A percentile compares a stretch with the other conserved stretches of the same genome.
Conservation (phyloP, 352 stramenopile species). For the Hyaloperonospora brassicae region DNA sequence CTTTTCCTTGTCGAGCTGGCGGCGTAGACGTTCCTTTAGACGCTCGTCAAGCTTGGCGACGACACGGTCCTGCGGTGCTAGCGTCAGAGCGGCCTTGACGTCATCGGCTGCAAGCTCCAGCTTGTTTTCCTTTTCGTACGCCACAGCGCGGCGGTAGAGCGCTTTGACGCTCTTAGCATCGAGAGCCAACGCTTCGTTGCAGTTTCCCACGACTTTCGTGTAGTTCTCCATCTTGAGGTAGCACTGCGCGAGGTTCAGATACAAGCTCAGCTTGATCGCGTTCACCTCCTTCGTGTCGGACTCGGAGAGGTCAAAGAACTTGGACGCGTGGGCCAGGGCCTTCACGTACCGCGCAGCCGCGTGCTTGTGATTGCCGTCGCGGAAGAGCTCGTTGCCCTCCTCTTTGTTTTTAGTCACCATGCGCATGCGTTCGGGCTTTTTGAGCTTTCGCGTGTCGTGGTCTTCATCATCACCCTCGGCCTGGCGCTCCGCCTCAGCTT, state of each 20-base stretch:
- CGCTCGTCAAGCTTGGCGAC: slow-evolving; percentile 68
- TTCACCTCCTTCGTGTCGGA: slow-evolving; percentile 83
- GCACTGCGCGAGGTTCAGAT: slow-evolving; percentile 90
- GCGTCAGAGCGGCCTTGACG: slow-evolving; percentile 42
- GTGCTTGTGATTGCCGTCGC: slow-evolving; percentile 84
- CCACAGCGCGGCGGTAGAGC: slow-evolving; percentile 78
- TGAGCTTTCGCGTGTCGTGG: slow-evolving; percentile 89
- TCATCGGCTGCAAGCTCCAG: slow-evolving; percentile 59
- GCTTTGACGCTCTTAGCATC: slow-evolving; percentile 80
- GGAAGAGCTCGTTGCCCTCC: slow-evolving; percentile 91
- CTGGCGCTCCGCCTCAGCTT: slow-evolving; percentile 63
- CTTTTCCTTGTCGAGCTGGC: slow-evolving; percentile 84
- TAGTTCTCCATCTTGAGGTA: slow-evolving; percentile 91
- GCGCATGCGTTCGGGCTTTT: slow-evolving; percentile 90
- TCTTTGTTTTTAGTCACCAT: slow-evolving; percentile 93
- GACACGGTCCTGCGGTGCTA: slow-evolving; percentile 70
- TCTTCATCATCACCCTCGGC: slow-evolving; percentile 77
- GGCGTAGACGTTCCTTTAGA: slow-evolving; percentile 56
- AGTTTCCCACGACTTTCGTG: slow-evolving; percentile 76
- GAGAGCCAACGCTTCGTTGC: slow-evolving; percentile 69
- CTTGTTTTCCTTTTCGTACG: slow-evolving; percentile 85
- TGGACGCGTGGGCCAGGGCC: slow-evolving; percentile 83
- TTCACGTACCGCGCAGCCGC: slow-evolving; percentile 88
- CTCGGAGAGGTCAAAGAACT: slow-evolving; percentile 88
- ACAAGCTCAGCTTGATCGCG: slow-evolving; percentile 84